Percentiles rank a stretch among this genome's conserved stretches.
Evolutionary conservation across 2,329 filamentous ascomycete species (phyloP).

Genomic region (Dactylella cylindrospora): DNA sequence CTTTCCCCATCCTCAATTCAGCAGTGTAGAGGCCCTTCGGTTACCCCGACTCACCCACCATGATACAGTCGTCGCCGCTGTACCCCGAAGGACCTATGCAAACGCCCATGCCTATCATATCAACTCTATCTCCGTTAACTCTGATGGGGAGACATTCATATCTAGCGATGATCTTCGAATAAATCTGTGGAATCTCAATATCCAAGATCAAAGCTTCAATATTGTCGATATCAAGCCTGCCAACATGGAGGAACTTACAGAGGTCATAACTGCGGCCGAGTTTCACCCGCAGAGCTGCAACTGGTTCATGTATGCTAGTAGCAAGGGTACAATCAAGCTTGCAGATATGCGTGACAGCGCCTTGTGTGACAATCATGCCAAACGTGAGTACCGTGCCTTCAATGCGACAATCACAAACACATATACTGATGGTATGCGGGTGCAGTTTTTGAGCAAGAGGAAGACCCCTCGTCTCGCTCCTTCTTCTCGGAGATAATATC

Average conservation of each 20-base stretch:
- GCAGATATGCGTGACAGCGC: slow-evolving; percentile 98
- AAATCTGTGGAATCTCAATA: slow-evolving; percentile 98
- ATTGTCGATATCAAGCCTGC: slow-evolving; percentile 99
- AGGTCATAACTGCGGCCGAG: slow-evolving; percentile 97
- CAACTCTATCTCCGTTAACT: slow-evolving; percentile 99
- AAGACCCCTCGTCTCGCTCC: slow-evolving; percentile 91
- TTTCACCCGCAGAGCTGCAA: slow-evolving; percentile 98
- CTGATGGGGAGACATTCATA: slow-evolving; percentile 98
- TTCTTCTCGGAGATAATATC: slow-evolving; percentile 99
- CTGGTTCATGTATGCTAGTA: slow-evolving; percentile 99
- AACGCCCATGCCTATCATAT: slow-evolving; percentile 99
- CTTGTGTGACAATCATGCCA: slow-evolving; percentile 91
- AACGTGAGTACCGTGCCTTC: slow-evolving; percentile 64
- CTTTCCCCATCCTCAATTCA: slow-evolving; percentile 73
- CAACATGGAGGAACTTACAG: slow-evolving; percentile 99
- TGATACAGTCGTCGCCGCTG: slow-evolving; percentile 95
- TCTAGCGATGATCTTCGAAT: slow-evolving; percentile 96
- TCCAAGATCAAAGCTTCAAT: slow-evolving; percentile 99
- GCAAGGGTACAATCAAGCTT: slow-evolving; percentile 97
- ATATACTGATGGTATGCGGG: slow-evolving; percentile 7
- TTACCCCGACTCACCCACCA: slow-evolving; percentile 95
- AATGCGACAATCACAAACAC: background rate
- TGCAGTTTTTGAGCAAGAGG: slow-evolving; percentile 96
- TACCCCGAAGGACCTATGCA: slow-evolving; percentile 92
- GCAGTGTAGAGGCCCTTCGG: slow-evolving; percentile 78